Percentiles rank a stretch among this genome's conserved stretches.
Conservation (phyloP, 2,329 filamentous ascomycete species). For the Calonectria pseudoturangicola region DNA sequence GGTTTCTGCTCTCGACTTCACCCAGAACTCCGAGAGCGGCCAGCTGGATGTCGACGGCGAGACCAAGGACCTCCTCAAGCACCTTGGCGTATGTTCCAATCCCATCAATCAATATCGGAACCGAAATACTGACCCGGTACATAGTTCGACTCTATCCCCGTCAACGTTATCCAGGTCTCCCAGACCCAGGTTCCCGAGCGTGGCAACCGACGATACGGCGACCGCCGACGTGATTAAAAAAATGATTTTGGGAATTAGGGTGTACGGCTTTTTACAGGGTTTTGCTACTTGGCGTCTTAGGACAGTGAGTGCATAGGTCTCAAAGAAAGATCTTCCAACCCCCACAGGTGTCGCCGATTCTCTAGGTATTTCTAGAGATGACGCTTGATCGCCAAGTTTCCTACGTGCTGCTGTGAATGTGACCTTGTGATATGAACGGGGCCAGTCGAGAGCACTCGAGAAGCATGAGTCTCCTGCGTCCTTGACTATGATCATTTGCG, state of each 20-base stretch:
- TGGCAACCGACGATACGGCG: slow-evolving; percentile 83
- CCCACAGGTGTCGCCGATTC: slow-evolving; percentile 94
- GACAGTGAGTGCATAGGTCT: slow-evolving; percentile 77
- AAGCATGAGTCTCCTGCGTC: slow-evolving; percentile 39
- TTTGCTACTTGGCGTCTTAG: slow-evolving; percentile 73
- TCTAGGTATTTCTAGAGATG: slow-evolving; percentile 75
- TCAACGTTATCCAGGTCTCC: slow-evolving; percentile 93
- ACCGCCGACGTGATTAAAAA: slow-evolving; percentile 70
- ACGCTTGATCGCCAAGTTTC: slow-evolving; percentile 93
- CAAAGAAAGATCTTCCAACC: slow-evolving; percentile 75
- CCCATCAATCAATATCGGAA: not conserved
- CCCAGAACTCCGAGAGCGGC: slow-evolving; percentile 93
- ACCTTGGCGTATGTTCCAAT: slow-evolving; percentile 88
- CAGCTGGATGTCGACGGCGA: slow-evolving; percentile 96
- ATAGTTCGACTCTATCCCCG: slow-evolving; percentile 97
- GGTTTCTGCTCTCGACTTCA: slow-evolving; percentile 98
- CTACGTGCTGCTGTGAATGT: slow-evolving; percentile 54
- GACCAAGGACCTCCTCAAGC: slow-evolving; percentile 99
- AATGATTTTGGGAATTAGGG: slow-evolving; percentile 60
- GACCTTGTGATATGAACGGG: slow-evolving; percentile 46
- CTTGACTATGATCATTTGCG: slow-evolving; percentile 11
- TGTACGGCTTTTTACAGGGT: slow-evolving; percentile 66
- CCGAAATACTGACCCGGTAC: slow-evolving; percentile 53
- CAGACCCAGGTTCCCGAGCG: slow-evolving; percentile 93
- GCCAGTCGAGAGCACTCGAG: slow-evolving; percentile 45